Percentiles rank a stretch among this genome's conserved stretches.
These are phyloP conservation scores for Gastrolobium villosum DNA, from an alignment of 306 rosid species.

Conservation along the genomic window DNA sequence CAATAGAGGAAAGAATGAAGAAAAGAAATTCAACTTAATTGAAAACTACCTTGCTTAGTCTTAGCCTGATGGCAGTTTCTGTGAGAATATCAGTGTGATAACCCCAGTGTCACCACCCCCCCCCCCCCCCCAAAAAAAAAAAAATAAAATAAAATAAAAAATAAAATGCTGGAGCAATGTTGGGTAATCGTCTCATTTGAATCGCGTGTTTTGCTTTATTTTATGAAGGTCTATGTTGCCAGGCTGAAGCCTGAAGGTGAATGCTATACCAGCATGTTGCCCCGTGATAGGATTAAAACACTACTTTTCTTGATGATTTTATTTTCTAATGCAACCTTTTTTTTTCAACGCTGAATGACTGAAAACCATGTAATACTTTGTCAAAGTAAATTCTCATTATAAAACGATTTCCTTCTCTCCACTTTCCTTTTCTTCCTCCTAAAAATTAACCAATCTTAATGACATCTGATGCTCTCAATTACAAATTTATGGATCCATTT, in stretches of 20 bases:
- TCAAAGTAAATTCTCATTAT: constrained; percentile 23
- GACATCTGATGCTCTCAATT: background rate
- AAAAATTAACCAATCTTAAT: background rate
- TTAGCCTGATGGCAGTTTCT: background rate
- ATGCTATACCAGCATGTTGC: background rate
- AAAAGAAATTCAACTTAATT: no score
- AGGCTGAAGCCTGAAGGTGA: background rate
- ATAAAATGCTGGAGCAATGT: background rate
- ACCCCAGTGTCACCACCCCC: background rate
- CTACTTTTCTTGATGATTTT: background rate
- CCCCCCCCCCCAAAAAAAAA: background rate
- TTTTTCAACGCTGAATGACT: background rate
- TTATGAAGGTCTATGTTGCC: background rate
- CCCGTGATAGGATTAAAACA: background rate
- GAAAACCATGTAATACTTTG: background rate
- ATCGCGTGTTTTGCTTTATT: background rate
- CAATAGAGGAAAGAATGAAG: background rate
- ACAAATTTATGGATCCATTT: constrained; percentile 1
- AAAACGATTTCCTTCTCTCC: background rate
- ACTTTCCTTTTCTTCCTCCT: background rate
- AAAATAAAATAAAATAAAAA: no score
- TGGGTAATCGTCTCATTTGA: background rate
- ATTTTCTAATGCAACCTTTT: background rate
- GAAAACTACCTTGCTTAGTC: background rate
- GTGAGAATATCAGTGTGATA: background rate